phyloP scores from a whole-genome alignment of 2,329 filamentous ascomycete species.

The Fusarium brachygibbosum region DNA sequence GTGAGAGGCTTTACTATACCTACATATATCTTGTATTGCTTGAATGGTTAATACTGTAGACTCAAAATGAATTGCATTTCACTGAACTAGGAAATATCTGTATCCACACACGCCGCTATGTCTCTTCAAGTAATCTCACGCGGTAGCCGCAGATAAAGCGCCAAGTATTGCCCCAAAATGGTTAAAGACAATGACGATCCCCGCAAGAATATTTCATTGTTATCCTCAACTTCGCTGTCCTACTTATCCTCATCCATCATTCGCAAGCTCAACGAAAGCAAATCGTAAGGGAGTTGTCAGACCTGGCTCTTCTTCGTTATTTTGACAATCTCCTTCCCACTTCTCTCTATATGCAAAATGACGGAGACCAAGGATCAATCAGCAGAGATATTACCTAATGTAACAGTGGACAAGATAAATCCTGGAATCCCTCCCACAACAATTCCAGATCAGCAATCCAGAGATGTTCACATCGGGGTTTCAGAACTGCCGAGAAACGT shows the following conservation, averaged over 20 bases:
- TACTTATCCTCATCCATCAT: neutral
- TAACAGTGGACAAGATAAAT: neutral
- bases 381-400: neutral
- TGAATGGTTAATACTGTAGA: neutral
- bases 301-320: neutral
- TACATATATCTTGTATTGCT: too few relatives aligned
- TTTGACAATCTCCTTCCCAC: accelerated
- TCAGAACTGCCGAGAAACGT: neutral
- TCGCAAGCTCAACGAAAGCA: too few relatives aligned
- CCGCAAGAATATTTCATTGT: constrained; percentile 3
- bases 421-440: neutral
- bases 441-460: neutral
- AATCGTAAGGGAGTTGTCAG: neutral
- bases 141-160: constrained; percentile 3
- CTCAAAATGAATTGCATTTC: too few relatives aligned
- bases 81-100: neutral
- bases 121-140: neutral
- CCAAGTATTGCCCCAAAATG: constrained; percentile 5
- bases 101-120: neutral
- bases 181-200: constrained; percentile 19
- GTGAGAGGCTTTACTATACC: too few relatives aligned
- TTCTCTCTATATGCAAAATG: neutral
- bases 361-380: neutral
- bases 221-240: neutral
- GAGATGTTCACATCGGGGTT: neutral